Evolutionary conservation across 2,329 filamentous ascomycete species (phyloP), one percentile per base, ranked within the genome.

Genomic region (Onygenales sp.): DNA sequence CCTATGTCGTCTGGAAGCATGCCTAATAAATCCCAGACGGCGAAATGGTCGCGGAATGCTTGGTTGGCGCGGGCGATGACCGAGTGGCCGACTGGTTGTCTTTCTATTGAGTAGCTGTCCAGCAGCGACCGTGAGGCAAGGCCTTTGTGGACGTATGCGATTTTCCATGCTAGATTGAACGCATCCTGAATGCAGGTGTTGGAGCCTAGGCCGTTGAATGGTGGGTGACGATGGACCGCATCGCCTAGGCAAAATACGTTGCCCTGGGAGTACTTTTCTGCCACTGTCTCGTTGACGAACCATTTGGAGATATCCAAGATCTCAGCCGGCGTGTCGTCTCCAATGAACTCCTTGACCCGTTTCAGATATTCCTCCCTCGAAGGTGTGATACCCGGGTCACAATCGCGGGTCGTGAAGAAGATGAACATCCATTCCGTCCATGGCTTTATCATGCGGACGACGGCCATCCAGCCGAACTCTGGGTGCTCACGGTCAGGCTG

Each of bases 361-460:
- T 66, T 59, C 3, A 74, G 44, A 56, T 77, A 79, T 59, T 80
- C 73, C 6, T 76, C 76, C 1, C 70, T 56, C 0, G 71, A 70
- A 0, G 77, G 74, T n/a, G 69, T 67, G 54, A 71, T 73, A 66
- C 14, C 63, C 1, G 57, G 42, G 34, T 61, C 57, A 13, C 54
- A 57, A 33, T 57, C 56, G 2, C 53, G 70, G 7, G 62, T 61
- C 0, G 77, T 74, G 13, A 83, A 67, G 13, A 82, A 63, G 53
- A 80, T 78, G 44, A 79, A 78, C 68, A 81, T 73, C 80, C 81
- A 85, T 67, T 85, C 78, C 57, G 77, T 62, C 81, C 81, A 85
- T 0, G 81, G 76, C 66, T 78, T 81, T 4, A 85, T 80, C 80
- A 85, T 84, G 27, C 82, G 70, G 2, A 76, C 69, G 57, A 81